Base-by-base conservation (phyloP, 108 stramenopile species). In the Hondaea fermentalgiana region DNA sequence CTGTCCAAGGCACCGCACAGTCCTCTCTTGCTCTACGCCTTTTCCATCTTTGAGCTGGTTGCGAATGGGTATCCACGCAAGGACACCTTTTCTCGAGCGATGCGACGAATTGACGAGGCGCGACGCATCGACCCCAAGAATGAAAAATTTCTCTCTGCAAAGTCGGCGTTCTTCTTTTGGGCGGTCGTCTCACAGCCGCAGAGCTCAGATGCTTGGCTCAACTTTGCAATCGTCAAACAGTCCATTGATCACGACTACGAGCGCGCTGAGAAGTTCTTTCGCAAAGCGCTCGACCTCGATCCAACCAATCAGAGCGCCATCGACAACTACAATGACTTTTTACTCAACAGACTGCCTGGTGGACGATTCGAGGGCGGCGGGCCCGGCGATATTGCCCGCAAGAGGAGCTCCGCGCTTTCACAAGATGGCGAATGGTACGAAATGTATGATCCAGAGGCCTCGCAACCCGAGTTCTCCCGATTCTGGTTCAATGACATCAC, bases 151-250 rank as follows among this genome's bases (percentile, higher is more conserved):
- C 87, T 87, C 28, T 87, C 91, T 47, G 93, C 93, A 17, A 49
- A 90, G 59, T 83, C 91, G 69, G 88, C 91, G 76, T 93, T 93
- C 90, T 94, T 93, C 90, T 90, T 91, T 49, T 94, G 93, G 93
- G 90, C 92, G 35, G 90, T 93, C 3, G 89, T 93, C 47, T 90
- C 89, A 19, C 88, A 93, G 91, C 87, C 92, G n/a, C 91, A 91
- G 83, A 92, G 92, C 88, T 83, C 94, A 5, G 58, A 90, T 71
- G 88, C 92, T 4, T 76, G 93, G 23, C 72, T 94, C 57, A 94
- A 94, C 64, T 94, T 90, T 72, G 93, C 94, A 19, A 59, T 94
- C n/a, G 49, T 94, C 53, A 92, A 94, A 53, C 94, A 94, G 89
- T 93, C 91, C 87, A 89, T 94, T 59, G 72, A 90, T 87, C 69